phyloP scores from a whole-genome alignment of 768 basidiomycete species.

The Tulasnella sp. region DNA sequence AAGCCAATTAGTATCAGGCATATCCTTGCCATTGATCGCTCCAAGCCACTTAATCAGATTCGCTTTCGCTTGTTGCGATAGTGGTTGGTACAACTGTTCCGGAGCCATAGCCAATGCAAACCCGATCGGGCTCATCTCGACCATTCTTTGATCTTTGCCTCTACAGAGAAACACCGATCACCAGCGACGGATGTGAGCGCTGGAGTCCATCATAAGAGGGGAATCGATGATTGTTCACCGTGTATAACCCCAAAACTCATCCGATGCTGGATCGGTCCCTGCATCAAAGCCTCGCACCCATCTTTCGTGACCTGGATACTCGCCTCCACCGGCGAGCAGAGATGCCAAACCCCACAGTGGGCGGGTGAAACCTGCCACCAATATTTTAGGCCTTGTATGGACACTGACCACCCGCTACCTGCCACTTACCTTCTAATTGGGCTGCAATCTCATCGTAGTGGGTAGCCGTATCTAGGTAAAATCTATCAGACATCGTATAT shows the following conservation, averaged over 20 bases:
- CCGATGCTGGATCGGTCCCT: constrained; percentile 53
- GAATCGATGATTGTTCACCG: no score
- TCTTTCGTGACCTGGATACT: constrained; percentile 44
- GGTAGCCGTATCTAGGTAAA: constrained; percentile 34
- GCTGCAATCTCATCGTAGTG: constrained; percentile 50
- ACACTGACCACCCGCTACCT: no score
- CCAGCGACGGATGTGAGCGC: no score
- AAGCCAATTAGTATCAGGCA: constrained; percentile 77
- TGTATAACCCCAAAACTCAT: constrained; percentile 70
- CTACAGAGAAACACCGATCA: no score
- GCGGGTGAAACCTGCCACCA: constrained; percentile 62
- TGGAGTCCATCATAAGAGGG: no score
- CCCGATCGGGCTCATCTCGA: constrained; percentile 67
- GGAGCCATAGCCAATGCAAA: constrained; percentile 56
- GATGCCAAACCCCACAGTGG: constrained; percentile 68
- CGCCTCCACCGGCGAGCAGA: constrained; percentile 50
- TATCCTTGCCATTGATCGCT: constrained; percentile 69
- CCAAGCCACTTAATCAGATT: constrained; percentile 57
- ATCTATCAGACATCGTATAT: no score
- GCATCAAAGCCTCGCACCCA: constrained; percentile 57
- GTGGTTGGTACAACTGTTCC: constrained; percentile 51
- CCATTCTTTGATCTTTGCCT: constrained; percentile 71
- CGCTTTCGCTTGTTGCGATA: constrained; percentile 41
- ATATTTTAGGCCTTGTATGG: no score
- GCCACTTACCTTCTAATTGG: constrained; percentile 65